Percentiles rank a stretch among this genome's conserved stretches.
These are phyloP conservation scores for Blastocladiella britannica DNA, from an alignment of 192 early-diverging fungal species.

Conservation along the genomic window DNA sequence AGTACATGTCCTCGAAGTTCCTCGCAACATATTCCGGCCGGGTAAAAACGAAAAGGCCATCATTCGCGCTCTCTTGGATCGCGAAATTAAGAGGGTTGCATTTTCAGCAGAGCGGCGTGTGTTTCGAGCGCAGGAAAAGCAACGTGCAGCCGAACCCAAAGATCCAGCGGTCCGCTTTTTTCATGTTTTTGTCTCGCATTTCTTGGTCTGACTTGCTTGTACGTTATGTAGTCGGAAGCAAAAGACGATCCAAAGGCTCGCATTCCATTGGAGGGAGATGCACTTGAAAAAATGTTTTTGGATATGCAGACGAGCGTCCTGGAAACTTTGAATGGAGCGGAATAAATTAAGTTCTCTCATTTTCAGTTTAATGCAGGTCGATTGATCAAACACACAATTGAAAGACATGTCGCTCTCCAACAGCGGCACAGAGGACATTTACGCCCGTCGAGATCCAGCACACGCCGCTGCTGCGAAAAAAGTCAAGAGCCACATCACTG, in stretches of 20 bases:
- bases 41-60: conserved; percentile 24
- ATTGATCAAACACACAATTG: too few species aligned
- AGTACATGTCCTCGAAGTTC: conserved; percentile 38
- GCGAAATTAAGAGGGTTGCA: background rate
- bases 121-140: background rate
- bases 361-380: too few species aligned
- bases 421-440: too few species aligned
- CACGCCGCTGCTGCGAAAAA: too few species aligned
- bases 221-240: background rate
- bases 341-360: too few species aligned
- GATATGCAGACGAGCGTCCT: background rate
- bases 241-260: background rate
- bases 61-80: background rate
- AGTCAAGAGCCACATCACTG: too few species aligned
- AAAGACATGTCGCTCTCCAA: too few species aligned
- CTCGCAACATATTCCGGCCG: conserved; percentile 23
- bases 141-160: background rate
- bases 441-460: too few species aligned
- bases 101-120: background rate
- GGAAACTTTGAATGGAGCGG: too few species aligned
- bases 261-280: background rate
- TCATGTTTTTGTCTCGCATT: background rate
- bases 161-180: background rate
- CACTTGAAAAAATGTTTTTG: background rate
- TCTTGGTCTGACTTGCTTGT: too few species aligned